phyloP scores from a whole-genome alignment of 2,329 filamentous ascomycete species.

The Aspergillus hortae region DNA sequence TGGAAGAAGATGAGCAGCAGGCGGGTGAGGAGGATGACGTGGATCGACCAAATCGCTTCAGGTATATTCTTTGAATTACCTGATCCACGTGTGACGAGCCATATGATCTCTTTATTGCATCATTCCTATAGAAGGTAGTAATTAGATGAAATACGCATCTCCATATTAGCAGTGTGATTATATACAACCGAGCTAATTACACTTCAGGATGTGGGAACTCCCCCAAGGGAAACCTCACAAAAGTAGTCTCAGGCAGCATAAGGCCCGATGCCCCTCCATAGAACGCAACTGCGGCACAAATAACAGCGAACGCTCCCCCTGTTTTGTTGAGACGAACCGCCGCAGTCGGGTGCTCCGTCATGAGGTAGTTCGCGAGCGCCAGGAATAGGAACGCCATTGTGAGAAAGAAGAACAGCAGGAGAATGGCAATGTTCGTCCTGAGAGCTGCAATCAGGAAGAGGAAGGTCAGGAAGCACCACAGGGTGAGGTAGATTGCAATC shows the following conservation, averaged over 20 bases:
- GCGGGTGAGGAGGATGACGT: not conserved
- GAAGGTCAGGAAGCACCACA: conserved; percentile 59
- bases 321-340: conserved; percentile 46
- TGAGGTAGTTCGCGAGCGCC: conserved; percentile 50
- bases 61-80: conserved; percentile 19
- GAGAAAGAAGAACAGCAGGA: conserved; percentile 57
- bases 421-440: conserved; percentile 57
- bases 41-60: conserved; percentile 4
- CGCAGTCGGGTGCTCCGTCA: conserved; percentile 31
- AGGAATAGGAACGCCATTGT: conserved; percentile 58
- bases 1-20: conserved; percentile 15
- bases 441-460: conserved; percentile 56
- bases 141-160: too few relatives aligned
- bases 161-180: too few relatives aligned
- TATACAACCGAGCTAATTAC: too few relatives aligned
- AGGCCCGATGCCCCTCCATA: conserved; percentile 41
- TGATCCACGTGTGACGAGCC: too few relatives aligned
- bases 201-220: conserved; percentile 13
- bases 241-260: conserved; percentile 43
- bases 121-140: too few relatives aligned
- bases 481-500: conserved; percentile 56
- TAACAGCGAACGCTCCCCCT: conserved; percentile 38
- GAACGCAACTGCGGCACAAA: conserved; percentile 38
- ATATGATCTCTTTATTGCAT: too few relatives aligned
- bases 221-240: conserved; percentile 41